Base-by-base conservation (phyloP, 495 filamentous ascomycete genomes). In the Penicillium roqueforti region DNA sequence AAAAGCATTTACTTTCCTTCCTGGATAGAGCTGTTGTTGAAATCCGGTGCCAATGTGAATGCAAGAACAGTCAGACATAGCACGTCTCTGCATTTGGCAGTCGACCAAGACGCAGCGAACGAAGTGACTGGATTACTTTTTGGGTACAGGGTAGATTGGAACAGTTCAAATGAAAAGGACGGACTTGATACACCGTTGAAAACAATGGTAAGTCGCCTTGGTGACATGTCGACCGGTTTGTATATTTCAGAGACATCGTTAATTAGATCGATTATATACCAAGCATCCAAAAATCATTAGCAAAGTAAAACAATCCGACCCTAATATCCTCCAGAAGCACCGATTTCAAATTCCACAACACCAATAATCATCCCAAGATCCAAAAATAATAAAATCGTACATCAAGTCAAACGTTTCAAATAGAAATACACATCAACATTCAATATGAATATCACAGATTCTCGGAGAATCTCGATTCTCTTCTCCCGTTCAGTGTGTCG, bases 401-500 rank as follows among this genome's bases (percentile, higher is more conserved):
- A 29, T 45, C 42, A 45, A 45, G 28, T 29, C 16, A 29, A 29
- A 45, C n/a, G 14, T 29, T 43, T 43, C 23, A 29, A 29, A 45
- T 45, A 45, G 28, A 46, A 52, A 53, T 20, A 31, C 52, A 68
- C 43, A 51, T 42, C 36, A 40, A 25, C 14, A 16, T 28, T 18
- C 36, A 29, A 39, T 39, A 44, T 19, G 3, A 37, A 34, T 20
- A 61, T 70, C 54, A 76, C 46, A 81, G 51, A 60, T 77, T 73
- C 48, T 81, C 78, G 5, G 72, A 75, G 53, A 81, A 81, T 40
- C 71, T 68, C 8, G 76, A 79, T 52, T 79, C 77, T 6, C 78
- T 68, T 13, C 56, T 66, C 13, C 70, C 63, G 61, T 70, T 76
- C 45, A 65, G 61, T 38, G 64, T 71, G 13, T 72, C 67, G 10